phyloP scores from a whole-genome alignment of 1,284 basidiomycete species.

The Afroboletus lepidellus region DNA sequence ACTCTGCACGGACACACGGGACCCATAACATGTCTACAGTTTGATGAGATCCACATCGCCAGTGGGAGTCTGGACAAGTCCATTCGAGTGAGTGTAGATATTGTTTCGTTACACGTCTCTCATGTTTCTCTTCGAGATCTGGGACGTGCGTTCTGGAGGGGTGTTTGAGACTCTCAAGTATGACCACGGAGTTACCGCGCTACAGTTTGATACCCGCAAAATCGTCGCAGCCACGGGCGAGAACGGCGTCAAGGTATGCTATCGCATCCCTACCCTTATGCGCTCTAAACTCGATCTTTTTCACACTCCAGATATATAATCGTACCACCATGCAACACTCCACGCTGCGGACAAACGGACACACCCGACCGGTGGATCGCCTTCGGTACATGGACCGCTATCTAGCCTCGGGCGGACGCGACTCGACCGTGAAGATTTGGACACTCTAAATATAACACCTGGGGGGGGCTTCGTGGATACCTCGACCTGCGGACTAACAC shows the following conservation, averaged over 20 bases:
- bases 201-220: conserved; percentile 96
- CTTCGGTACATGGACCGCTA: conserved; percentile 97
- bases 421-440: conserved; percentile 93
- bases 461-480: conserved; percentile 16
- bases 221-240: conserved; percentile 93
- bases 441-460: conserved; percentile 61
- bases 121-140: conserved; percentile 58
- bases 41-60: conserved; percentile 93
- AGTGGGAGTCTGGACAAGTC: conserved; percentile 94
- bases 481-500: conserved; percentile 16
- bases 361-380: conserved; percentile 86
- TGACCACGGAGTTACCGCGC: conserved; percentile 85
- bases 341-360: conserved; percentile 84
- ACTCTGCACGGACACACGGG: conserved; percentile 92
- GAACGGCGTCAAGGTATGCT: conserved; percentile 82
- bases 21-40: conserved; percentile 93
- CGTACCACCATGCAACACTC: conserved; percentile 91
- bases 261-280: not conserved
- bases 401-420: conserved; percentile 86
- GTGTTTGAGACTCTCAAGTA: conserved; percentile 89
- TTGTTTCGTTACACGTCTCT: conserved; percentile 2
- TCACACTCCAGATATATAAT: conserved; percentile 79
- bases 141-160: conserved; percentile 93
- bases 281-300: not conserved
- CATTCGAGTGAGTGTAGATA: conserved; percentile 62